Base-by-base conservation (phyloP, 805 yeast genomes). In the Ogataea nonfermentans region DNA sequence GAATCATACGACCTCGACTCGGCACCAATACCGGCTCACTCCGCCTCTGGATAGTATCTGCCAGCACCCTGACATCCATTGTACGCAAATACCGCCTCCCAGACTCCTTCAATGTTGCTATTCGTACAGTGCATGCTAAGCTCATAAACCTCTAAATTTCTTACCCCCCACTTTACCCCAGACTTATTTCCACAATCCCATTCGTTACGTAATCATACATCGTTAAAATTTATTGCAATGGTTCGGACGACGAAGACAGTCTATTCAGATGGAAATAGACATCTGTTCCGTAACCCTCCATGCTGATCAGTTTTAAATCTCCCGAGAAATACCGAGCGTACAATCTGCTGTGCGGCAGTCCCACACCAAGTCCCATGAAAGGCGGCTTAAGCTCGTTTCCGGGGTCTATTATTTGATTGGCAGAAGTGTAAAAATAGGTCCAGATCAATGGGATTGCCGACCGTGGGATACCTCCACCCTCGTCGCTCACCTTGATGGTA, bases 231-330 rank as follows among this genome's bases (percentile, higher is more conserved):
- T 39, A 73, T 41, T 78, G 78, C 39, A 78, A 61, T 4, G 91
- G 93, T 62, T 84, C 95, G 41, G 79, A 73, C 3, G 82, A 76
- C 36, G 84, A 76, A 51, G 84, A 79, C 52, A 88, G 74, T 39
- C 95, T 70, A 62, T 88, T 88, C 58, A 88, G 70, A 63, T 89
- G 96, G 55, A 89, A 62, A 55, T 88, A 89, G 2, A 86, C 96
- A 58, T 88, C 96, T 1, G 96, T 88, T 11, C 96, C 96, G 56
- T 88, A 86, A 7, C 95, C 95, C 62, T 88, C 96, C 95, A 89
- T 86, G 24, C 88, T 78, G 40, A 87, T 88, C 54, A 89, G 71
- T 56, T 83, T 84, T 61, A 88, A 73, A 54, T 89, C 96, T 3
- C 95, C 95, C 6, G 95, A 95, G 57, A 89, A 88, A 59, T 88